These are phyloP conservation scores for Amanita muscaria DNA, from an alignment of 768 basidiomycete genomes.

Conservation along the genomic window DNA sequence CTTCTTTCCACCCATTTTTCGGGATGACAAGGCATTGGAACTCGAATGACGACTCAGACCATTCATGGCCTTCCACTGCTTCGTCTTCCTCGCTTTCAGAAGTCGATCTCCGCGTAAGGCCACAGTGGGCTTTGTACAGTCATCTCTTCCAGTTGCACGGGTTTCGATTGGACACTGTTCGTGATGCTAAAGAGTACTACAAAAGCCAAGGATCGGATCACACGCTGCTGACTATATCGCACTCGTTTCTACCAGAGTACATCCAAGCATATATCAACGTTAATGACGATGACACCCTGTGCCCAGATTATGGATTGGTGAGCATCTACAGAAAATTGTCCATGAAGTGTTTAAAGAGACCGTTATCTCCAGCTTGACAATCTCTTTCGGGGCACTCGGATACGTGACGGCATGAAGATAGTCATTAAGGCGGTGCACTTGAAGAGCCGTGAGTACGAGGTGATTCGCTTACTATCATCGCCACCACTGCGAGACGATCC, in stretches of 20 bases:
- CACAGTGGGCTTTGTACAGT: conserved; percentile 54
- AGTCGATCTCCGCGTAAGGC: conserved; percentile 48
- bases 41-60: conserved; percentile 16
- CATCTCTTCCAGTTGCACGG: conserved; percentile 39
- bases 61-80: conserved; percentile 34
- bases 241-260: conserved; percentile 9
- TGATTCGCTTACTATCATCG: conserved; percentile 47
- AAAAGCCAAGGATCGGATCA: conserved; percentile 14
- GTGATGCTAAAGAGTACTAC: conserved; percentile 58
- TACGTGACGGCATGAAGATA: conserved; percentile 41
- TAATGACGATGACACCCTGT: conserved; percentile 51
- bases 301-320: conserved; percentile 66
- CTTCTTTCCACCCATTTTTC: neutral
- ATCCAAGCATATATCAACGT: conserved; percentile 26
- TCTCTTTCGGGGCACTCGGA: conserved; percentile 58
- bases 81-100: conserved; percentile 51
- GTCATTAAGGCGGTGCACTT: conserved; percentile 64
- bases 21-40: conserved; percentile 19
- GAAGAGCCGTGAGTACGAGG: conserved; percentile 52
- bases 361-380: conserved; percentile 49
- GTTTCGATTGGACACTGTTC: conserved; percentile 58
- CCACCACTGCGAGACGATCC: conserved; percentile 45
- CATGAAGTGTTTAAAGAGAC: conserved; percentile 9
- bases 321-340: conserved; percentile 17
- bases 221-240: conserved; percentile 7